These are phyloP conservation scores for Fusarium dimerum DNA, from an alignment of 2,329 filamentous ascomycete genomes.

Conservation along the genomic window DNA sequence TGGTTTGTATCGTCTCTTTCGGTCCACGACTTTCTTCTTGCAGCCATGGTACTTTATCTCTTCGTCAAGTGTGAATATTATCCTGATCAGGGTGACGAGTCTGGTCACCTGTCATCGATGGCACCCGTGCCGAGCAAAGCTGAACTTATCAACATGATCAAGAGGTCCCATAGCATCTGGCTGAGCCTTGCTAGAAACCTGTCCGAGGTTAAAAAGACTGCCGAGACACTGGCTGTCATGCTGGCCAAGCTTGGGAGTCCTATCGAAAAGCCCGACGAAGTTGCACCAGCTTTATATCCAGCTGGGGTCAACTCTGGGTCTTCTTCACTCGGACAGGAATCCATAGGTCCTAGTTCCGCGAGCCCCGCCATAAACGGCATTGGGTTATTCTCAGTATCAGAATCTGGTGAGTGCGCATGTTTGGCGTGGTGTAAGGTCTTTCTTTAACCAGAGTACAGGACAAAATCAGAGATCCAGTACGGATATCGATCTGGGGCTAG, in stretches of 20 bases:
- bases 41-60: slow-evolving; percentile 61
- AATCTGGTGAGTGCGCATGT: neutral
- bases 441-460: neutral
- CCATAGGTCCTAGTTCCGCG: slow-evolving; percentile 21
- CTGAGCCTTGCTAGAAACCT: slow-evolving; percentile 37
- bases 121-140: slow-evolving; percentile 37
- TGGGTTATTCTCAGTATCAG: slow-evolving; percentile 10
- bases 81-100: slow-evolving; percentile 35
- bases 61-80: slow-evolving; percentile 46
- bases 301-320: slow-evolving; percentile 11
- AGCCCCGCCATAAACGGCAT: slow-evolving; percentile 21
- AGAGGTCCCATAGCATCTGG: slow-evolving; percentile 48
- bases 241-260: slow-evolving; percentile 42
- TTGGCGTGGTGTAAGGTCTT: neutral
- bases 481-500: slow-evolving; percentile 4
- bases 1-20: slow-evolving; percentile 61
- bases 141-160: slow-evolving; percentile 43
- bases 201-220: slow-evolving; percentile 47
- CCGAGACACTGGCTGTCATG: slow-evolving; percentile 47
- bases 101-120: slow-evolving; percentile 38
- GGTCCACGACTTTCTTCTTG: slow-evolving; percentile 63
- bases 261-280: slow-evolving; percentile 17
- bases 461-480: neutral
- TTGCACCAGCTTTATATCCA: slow-evolving; percentile 1
- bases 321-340: slow-evolving; percentile 19